A percentile compares a stretch with the other conserved stretches of the same genome.
These are phyloP conservation scores for Mycosphaerella sp. DNA, from an alignment of 2,329 filamentous ascomycete species.

Conservation along the genomic window DNA sequence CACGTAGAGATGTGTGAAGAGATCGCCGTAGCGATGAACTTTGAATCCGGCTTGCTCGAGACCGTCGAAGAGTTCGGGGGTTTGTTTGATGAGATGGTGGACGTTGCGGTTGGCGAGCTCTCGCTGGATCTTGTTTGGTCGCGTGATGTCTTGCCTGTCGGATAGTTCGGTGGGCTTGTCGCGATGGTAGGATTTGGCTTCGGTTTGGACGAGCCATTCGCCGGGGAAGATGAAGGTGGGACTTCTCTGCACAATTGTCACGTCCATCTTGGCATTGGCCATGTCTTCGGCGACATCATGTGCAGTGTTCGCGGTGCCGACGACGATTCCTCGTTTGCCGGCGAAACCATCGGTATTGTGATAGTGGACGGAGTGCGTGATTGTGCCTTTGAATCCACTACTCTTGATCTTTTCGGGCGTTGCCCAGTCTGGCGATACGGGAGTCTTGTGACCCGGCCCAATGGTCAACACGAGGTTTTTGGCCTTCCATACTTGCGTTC, in stretches of 20 bases:
- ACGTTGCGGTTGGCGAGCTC: conserved; percentile 31
- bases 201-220: conserved; percentile 21
- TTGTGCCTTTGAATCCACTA: conserved; percentile 34
- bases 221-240: conserved; percentile 38
- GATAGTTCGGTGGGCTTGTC: conserved; percentile 15
- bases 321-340: conserved; percentile 41
- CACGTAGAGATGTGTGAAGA: conserved; percentile 37
- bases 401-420: conserved; percentile 32
- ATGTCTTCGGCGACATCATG: conserved; percentile 47
- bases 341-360: conserved; percentile 31
- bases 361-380: conserved; percentile 35
- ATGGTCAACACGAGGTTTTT: conserved; percentile 33
- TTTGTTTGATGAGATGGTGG: conserved; percentile 27
- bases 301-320: conserved; percentile 46
- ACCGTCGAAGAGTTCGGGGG: conserved; percentile 37
- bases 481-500: conserved; percentile 10
- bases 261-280: conserved; percentile 37
- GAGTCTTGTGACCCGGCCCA: conserved; percentile 29
- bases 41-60: conserved; percentile 40
- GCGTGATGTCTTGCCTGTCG: conserved; percentile 23
- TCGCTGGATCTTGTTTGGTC: conserved; percentile 29
- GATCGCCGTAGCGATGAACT: conserved; percentile 36
- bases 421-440: conserved; percentile 22
- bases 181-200: conserved; percentile 20
- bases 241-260: conserved; percentile 44